Percentiles rank a stretch among this genome's conserved stretches.
Evolutionary conservation across 2,329 filamentous ascomycete species (phyloP).

Genomic region (Botryotinia convoluta): DNA sequence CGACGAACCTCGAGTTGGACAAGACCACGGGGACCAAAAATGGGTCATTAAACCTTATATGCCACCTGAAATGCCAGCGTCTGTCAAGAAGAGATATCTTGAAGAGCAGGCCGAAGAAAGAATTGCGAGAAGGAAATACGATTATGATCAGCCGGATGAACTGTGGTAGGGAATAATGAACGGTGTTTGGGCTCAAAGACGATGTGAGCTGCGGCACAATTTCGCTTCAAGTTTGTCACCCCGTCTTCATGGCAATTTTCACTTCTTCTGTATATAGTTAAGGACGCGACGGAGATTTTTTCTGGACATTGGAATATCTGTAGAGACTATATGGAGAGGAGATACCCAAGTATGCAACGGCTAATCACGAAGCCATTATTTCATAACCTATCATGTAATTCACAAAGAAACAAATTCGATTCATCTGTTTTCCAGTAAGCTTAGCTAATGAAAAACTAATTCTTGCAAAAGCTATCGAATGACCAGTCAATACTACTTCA

Average conservation of each 20-base stretch:
- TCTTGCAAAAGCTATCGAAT: not conserved
- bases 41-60: conserved; percentile 12
- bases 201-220: not conserved
- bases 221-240: not conserved
- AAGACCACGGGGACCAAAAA: not conserved
- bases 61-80: not conserved
- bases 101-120: not conserved
- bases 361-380: not conserved
- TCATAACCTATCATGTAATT: not conserved
- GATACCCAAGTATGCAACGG: not conserved
- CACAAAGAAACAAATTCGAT: not conserved
- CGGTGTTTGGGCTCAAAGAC: not conserved
- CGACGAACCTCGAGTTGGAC: not conserved
- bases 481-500: not conserved
- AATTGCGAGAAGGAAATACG: not conserved
- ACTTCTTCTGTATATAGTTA: not conserved
- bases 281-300: not conserved
- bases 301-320: not conserved
- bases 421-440: not conserved
- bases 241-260: not conserved
- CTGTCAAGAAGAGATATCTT: not conserved
- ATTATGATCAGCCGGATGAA: conserved; percentile 15
- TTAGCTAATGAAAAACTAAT: not conserved
- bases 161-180: conserved; percentile 10
- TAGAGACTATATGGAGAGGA: not conserved